A percentile compares a stretch with the other conserved stretches of the same genome.
phyloP scores from a whole-genome alignment of 257 asterid species.

The Solanum microdontum region DNA sequence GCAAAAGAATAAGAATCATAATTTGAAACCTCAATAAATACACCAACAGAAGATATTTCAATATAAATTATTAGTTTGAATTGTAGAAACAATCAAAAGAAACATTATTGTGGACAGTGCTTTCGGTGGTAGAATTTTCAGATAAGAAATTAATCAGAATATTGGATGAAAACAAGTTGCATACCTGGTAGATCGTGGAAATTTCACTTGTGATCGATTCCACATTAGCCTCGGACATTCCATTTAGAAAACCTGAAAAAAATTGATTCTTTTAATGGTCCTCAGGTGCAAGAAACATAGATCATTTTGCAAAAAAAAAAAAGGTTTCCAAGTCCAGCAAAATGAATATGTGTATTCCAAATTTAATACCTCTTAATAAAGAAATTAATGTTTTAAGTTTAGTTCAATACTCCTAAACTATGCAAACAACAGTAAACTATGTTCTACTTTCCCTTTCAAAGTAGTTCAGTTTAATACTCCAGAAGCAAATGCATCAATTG shows the following conservation, averaged over 20 bases:
- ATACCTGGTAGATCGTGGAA: slow-evolving; percentile 46
- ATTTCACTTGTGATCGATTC: slow-evolving; percentile 65
- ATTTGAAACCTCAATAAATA: not conserved
- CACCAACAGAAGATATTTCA: not conserved
- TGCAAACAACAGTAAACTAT: too few relatives aligned
- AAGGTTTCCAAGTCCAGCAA: not conserved
- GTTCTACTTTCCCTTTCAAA: too few relatives aligned
- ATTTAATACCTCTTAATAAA: too few relatives aligned
- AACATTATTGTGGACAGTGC: not conserved
- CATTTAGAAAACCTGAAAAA: slow-evolving; percentile 62
- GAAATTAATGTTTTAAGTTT: too few relatives aligned
- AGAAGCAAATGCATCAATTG: too few relatives aligned
- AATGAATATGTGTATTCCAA: not conserved
- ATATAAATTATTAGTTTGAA: not conserved
- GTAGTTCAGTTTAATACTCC: too few relatives aligned
- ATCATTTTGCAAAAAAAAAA: not conserved
- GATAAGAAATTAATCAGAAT: not conserved
- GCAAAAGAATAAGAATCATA: not conserved
- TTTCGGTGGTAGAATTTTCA: not conserved
- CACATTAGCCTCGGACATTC: slow-evolving; percentile 72
- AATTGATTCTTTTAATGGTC: slow-evolving; percentile 2
- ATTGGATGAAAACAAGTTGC: slow-evolving; percentile 6
- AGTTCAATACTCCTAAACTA: too few relatives aligned
- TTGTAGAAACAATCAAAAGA: not conserved
- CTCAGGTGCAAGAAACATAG: slow-evolving; percentile 2